Percentiles rank a stretch among this genome's conserved stretches.
These are phyloP conservation scores for Auxenochlorella pyrenoidosa DNA, from an alignment of 139 green algal species.

Conservation along the genomic window DNA sequence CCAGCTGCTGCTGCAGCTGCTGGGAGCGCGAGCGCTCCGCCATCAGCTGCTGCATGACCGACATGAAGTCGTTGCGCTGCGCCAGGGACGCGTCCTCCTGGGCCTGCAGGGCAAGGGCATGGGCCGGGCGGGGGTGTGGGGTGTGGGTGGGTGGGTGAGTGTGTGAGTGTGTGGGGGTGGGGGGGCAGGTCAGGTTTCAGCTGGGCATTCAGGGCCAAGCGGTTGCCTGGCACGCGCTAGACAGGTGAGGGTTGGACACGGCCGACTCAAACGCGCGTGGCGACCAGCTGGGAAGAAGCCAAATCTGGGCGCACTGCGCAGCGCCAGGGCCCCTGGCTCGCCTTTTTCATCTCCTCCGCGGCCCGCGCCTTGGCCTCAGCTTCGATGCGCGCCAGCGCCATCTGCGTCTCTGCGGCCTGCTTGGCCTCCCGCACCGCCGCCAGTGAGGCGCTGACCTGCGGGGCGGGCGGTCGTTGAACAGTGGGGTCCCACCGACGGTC, in stretches of 20 bases:
- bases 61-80: conserved; percentile 7
- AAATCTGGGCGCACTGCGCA: too few relatives aligned
- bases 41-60: background rate
- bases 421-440: conserved; percentile 3
- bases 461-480: too few relatives aligned
- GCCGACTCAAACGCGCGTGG: too few relatives aligned
- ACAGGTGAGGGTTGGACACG: too few relatives aligned
- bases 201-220: too few relatives aligned
- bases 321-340: too few relatives aligned
- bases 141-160: background rate
- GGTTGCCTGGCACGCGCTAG: too few relatives aligned
- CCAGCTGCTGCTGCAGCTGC: background rate
- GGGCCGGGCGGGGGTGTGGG: too few relatives aligned
- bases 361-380: conserved; percentile 5
- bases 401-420: background rate
- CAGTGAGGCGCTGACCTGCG: conserved; percentile 16
- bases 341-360: background rate
- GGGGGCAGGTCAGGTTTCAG: too few relatives aligned
- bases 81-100: background rate
- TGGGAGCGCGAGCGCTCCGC: background rate
- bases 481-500: too few relatives aligned
- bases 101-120: background rate
- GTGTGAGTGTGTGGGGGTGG: too few relatives aligned
- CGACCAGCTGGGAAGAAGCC: too few relatives aligned
- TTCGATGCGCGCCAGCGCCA: background rate